Evolutionary conservation across 2,329 filamentous ascomycete species (phyloP).

Genomic region (Fusarium sp.): DNA sequence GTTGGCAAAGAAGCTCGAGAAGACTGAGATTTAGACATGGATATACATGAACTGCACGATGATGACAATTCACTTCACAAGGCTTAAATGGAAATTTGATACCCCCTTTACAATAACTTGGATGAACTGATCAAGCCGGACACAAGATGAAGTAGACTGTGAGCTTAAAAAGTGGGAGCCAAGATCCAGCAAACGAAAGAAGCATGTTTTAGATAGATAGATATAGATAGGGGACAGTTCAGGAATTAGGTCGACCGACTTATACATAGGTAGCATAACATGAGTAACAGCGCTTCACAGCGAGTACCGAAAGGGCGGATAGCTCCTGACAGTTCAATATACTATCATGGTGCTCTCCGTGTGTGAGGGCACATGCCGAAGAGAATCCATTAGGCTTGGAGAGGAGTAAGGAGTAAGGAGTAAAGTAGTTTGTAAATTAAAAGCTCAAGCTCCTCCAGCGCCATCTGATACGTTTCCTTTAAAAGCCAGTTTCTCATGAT

Average conservation of each 20-base stretch:
- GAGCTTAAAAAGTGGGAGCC: no score
- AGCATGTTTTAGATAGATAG: neutral
- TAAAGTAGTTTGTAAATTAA: constrained; percentile 39
- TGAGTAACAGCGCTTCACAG: constrained; percentile 2
- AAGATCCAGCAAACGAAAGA: neutral
- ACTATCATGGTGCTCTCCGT: constrained; percentile 25
- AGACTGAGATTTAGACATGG: constrained; percentile 68
- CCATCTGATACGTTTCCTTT: constrained; percentile 30
- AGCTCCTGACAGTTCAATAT: constrained; percentile 43
- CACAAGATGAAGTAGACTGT: neutral
- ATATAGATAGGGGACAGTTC: neutral
- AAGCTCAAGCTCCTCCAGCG: constrained; percentile 37
- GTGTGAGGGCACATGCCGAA: constrained; percentile 39
- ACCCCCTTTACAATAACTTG: constrained; percentile 44
- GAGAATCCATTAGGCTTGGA: constrained; percentile 8
- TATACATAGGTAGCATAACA: neutral
- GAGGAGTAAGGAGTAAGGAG: constrained; percentile 29
- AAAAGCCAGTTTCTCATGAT: constrained; percentile 27
- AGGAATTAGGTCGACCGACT: neutral
- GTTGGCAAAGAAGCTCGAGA: constrained; percentile 79
- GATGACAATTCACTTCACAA: constrained; percentile 42
- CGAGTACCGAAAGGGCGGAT: constrained; percentile 22
- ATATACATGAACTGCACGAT: constrained; percentile 48
- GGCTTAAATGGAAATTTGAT: constrained; percentile 49
- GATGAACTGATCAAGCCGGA: constrained; percentile 5